A percentile compares a stretch with the other conserved stretches of the same genome.
phyloP scores from a whole-genome alignment of 176 grass and related monocot species.

The Carex pumila region DNA sequence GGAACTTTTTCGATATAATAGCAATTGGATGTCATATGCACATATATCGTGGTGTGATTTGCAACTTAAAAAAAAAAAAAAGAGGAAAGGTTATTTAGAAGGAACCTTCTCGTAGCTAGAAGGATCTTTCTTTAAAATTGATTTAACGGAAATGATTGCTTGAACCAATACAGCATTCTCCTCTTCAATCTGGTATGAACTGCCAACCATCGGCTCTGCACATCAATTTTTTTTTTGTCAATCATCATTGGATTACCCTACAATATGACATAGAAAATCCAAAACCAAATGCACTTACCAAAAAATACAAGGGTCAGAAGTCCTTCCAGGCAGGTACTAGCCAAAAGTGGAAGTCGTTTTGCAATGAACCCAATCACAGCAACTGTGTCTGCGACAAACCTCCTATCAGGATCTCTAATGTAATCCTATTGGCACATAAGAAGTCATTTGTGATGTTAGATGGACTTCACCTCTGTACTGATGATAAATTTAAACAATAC shows the following conservation, averaged over 20 bases:
- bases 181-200: constrained; percentile 53
- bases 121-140: constrained; percentile 71
- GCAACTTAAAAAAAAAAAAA: neutral
- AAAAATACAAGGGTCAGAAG: constrained; percentile 73
- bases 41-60: neutral
- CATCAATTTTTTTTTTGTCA: constrained; percentile 17
- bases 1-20: neutral
- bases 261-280: constrained; percentile 24
- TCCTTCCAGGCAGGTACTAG: constrained; percentile 64
- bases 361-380: constrained; percentile 82
- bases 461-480: neutral
- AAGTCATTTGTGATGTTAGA: constrained; percentile 4
- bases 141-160: constrained; percentile 93
- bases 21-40: neutral
- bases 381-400: constrained; percentile 90
- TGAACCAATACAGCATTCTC: constrained; percentile 81
- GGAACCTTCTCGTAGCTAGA: constrained; percentile 73
- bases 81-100: neutral
- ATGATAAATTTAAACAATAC: neutral
- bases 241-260: constrained; percentile 1
- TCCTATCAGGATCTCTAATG: constrained; percentile 87
- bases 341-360: constrained; percentile 46
- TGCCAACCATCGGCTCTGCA: constrained; percentile 58
- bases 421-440: constrained; percentile 68
- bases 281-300: constrained; percentile 51